phyloP scores from a whole-genome alignment of 768 basidiomycete genomes.

The Punctularia strigosozonata region DNA sequence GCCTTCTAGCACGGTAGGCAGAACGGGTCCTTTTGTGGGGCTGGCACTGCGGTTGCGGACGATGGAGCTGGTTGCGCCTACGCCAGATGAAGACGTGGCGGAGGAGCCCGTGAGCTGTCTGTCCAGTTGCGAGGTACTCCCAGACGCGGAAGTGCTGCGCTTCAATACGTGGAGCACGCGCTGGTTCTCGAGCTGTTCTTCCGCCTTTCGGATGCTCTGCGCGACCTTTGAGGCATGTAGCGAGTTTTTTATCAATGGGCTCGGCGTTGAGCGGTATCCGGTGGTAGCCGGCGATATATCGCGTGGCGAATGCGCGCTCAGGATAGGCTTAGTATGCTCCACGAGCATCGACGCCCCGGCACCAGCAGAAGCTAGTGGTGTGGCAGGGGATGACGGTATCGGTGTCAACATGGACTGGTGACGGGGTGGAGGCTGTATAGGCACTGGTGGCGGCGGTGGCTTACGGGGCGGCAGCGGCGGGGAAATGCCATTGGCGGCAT shows the following conservation, averaged over 20 bases:
- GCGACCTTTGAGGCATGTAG: constrained; percentile 64
- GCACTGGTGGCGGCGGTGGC: constrained; percentile 6
- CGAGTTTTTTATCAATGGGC: constrained; percentile 59
- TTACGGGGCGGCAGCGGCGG: constrained; percentile 12
- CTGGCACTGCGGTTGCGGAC: no score
- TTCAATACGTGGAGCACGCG: constrained; percentile 62
- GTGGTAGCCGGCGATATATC: no score
- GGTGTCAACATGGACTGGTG: background rate
- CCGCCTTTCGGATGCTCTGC: constrained; percentile 56
- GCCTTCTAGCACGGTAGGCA: constrained; percentile 2
- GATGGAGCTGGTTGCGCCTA: constrained; percentile 11
- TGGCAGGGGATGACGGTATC: constrained; percentile 5
- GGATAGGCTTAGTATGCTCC: no score
- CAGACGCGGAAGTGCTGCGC: constrained; percentile 31
- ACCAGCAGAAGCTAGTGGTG: constrained; percentile 10
- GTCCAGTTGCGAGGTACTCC: background rate
- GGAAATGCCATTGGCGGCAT: constrained; percentile 2
- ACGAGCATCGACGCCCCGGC: no score
- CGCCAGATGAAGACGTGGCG: constrained; percentile 8
- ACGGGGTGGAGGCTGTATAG: constrained; percentile 4
- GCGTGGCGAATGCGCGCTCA: no score
- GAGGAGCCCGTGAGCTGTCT: constrained; percentile 5
- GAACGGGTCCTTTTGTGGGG: constrained; percentile 8
- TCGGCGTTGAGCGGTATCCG: constrained; percentile 33
- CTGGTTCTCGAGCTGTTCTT: constrained; percentile 57